phyloP scores from a whole-genome alignment of 306 rosid species.

The Comarum palustre region DNA sequence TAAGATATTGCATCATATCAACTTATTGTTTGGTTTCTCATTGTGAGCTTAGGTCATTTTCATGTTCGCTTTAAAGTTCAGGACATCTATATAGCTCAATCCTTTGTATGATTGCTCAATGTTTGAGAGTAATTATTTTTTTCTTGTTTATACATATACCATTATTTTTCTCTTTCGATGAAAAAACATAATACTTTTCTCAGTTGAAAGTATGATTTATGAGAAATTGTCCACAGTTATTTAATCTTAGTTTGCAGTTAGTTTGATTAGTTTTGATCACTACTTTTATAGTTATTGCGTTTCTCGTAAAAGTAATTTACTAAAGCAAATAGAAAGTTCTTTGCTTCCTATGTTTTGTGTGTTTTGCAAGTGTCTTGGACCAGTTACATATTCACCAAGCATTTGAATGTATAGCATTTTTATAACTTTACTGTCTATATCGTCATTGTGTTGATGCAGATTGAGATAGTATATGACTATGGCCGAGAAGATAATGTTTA shows the following conservation, averaged over 20 bases:
- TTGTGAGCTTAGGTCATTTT: neutral
- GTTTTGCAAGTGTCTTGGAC: constrained; percentile 1
- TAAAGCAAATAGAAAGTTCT: neutral
- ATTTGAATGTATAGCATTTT: neutral
- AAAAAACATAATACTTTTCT: neutral
- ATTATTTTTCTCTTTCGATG: neutral
- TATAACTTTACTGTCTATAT: constrained; percentile 24
- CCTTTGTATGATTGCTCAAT: neutral
- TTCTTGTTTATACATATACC: neutral
- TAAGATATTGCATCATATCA: constrained; percentile 33
- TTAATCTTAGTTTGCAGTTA: neutral
- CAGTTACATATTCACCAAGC: neutral
- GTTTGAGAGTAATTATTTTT: neutral
- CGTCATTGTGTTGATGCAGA: constrained; percentile 47
- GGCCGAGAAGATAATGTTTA: constrained; percentile 79
- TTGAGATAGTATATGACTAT: constrained; percentile 78
- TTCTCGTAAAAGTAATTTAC: neutral
- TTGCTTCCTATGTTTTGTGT: neutral
- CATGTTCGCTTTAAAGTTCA: constrained; percentile 3
- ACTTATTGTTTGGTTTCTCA: neutral
- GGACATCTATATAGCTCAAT: constrained; percentile 1
- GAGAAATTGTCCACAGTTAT: neutral
- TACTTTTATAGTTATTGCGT: neutral
- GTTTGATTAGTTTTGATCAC: neutral
- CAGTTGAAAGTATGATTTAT: neutral